Evolutionary conservation across 352 stramenopile species (phyloP), one percentile per base, ranked within the genome.

Genomic region (Thalassiosira sp.): DNA sequence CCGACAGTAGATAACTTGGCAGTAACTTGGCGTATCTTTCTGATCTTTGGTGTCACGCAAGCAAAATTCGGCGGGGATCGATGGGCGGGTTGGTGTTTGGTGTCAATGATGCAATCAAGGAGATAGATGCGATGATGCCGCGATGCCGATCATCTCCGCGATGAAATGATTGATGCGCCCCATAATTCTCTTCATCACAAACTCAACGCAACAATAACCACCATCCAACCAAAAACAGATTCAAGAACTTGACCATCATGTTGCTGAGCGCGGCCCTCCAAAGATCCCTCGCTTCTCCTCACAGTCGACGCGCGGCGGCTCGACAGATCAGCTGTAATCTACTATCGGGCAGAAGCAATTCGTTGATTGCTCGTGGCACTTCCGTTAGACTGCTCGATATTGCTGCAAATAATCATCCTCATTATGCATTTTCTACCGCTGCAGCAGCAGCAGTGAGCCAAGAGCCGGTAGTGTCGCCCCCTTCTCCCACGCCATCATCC

Each of bases 381-480:
- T 58, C 56, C 11, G 16, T 31, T 20, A 46, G 16, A 58, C 42
- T 56, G n/a, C 42, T 56, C 37, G 58, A 57, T 46, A 3, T 15
- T 22, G 37, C n/a, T 59, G 5, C 3, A 25, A 22, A 18, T 37
- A 33, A 20, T 42, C 20, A 25, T 43, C 45, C 10, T 27, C 24
- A 16, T 15, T 46, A 60, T 60, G 25, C 53, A 61, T 72, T 78
- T 13, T 78, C 59, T 11, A 66, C 56, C 16, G 58, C 61, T n/a
- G 61, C 56, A 1, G 28, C 61, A 16, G 61, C 56, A 1, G 28
- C 52, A 24, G n/a, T 35, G 16, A 54, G 40, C 5, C 10, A 62
- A 10, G 37, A 18, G 5, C 18, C 52, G 7, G 10, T n/a, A n/a
- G n/a, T n/a, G n/a, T n/a, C n/a, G n/a, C n/a, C 40, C 7, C 15